Conservation (phyloP, 257 asterid species). For the Apocynum venetum region DNA sequence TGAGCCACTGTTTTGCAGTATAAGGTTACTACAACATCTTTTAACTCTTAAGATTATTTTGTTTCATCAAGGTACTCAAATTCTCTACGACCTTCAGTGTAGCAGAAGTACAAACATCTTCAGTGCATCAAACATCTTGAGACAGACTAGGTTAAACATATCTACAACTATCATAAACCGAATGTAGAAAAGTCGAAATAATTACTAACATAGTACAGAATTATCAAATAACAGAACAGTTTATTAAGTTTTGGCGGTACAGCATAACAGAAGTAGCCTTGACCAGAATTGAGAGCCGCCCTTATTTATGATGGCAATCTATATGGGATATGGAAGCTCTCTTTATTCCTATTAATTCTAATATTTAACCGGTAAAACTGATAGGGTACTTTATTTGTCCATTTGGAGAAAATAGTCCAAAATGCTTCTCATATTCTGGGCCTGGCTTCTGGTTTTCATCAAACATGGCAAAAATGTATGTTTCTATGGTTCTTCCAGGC, state of each 20-base stretch:
- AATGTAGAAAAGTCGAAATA: background rate
- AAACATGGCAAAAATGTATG: slow-evolving; percentile 28
- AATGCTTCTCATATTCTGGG: slow-evolving; percentile 21
- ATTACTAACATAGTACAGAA: background rate
- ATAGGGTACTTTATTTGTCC: slow-evolving; percentile 18
- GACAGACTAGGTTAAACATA: no score
- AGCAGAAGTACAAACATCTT: no score
- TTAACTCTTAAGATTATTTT: no score
- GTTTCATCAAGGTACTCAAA: no score
- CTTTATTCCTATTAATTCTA: background rate
- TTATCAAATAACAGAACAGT: background rate
- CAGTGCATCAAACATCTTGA: no score
- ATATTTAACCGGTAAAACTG: slow-evolving; percentile 7
- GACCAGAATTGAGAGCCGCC: background rate
- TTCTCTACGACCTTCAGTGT: no score
- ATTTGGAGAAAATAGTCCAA: slow-evolving; percentile 24
- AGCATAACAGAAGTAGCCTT: background rate
- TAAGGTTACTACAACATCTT: no score
- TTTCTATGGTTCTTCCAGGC: slow-evolving; percentile 21
- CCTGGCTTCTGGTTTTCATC: slow-evolving; percentile 24
- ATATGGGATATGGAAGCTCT: background rate
- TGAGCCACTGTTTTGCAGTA: no score
- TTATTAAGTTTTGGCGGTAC: background rate
- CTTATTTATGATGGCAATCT: slow-evolving; percentile 2
- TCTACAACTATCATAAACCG: no score